phyloP scores from a whole-genome alignment of 495 filamentous ascomycete genomes.

The Letharia lupina region DNA sequence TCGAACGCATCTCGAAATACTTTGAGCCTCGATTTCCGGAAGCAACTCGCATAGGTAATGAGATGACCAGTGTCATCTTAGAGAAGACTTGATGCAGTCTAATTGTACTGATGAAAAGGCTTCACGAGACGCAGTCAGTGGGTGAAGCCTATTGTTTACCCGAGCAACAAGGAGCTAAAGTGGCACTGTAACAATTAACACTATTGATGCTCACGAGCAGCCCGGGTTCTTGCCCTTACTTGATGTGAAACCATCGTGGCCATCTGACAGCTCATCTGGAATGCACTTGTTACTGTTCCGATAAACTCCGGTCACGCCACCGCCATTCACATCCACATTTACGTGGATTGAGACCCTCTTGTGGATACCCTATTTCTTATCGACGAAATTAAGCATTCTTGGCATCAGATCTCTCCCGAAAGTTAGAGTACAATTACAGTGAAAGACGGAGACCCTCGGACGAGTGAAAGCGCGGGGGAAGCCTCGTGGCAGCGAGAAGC shows the following conservation, averaged over 20 bases:
- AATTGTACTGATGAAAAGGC: background rate
- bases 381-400: background rate
- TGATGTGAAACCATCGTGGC: background rate
- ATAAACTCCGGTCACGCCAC: background rate
- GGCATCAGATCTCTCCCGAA: background rate
- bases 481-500: too few species aligned
- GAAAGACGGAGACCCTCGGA: background rate
- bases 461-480: background rate
- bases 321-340: too few species aligned
- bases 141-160: background rate
- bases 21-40: conserved; percentile 83
- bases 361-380: background rate
- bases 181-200: too few species aligned
- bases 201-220: too few species aligned
- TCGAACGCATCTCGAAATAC: conserved; percentile 79
- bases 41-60: conserved; percentile 77
- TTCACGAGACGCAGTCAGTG: background rate
- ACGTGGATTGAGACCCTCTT: background rate
- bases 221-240: background rate
- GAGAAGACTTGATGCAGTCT: conserved; percentile 53
- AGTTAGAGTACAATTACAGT: background rate
- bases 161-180: background rate
- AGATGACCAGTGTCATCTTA: conserved; percentile 93
- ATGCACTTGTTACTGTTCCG: background rate
- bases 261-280: background rate